Base-by-base conservation (phyloP, 2,329 filamentous ascomycete genomes). In the Hirsutella minnesotensis region DNA sequence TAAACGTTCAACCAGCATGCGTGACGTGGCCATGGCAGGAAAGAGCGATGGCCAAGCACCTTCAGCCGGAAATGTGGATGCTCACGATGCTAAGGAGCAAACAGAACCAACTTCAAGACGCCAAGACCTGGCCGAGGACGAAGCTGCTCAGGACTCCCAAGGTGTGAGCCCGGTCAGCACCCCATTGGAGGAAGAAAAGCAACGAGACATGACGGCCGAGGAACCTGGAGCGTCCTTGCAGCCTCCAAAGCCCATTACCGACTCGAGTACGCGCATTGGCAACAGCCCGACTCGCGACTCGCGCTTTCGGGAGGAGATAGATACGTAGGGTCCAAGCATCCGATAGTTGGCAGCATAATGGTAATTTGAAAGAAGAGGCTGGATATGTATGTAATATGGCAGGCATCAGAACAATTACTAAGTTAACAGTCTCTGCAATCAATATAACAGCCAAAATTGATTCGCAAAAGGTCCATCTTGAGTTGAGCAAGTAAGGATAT, bases 281-380 rank as follows among this genome's bases (percentile, higher is more conserved):
- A 65, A 65, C 41, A 79, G 74, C 55, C 74, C 75, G 0, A 68
- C 61, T 4, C 62, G 77, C 42, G 73, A 75, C 47, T 77, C 77
- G 33, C 72, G 66, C 50, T 82, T 82, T 49, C 65, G 64, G 39
- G 78, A 82, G 60, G 70, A 73, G 47, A 67, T 80, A 43, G 54
- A 61, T 36, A 51, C 47, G 27, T 60, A 47, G 57, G 30, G 18
- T 13, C 30, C 10, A 22, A 20, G 18, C 16, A 22, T 9, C 16
- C 5, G 24, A 27, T 7, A 27, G 7, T 7, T 27, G 12, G 12
- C 12, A 7, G 12, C 7, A 12, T 27, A 27, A 27, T 27, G 7
- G 12, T 27, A 27, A 27, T 27, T 34, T 2, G 31, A 16, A 8
- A 8, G 31, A 16, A 34, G 15, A 30, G 27, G 27, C 15, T 30